Percentiles rank a stretch among this genome's conserved stretches.
These are phyloP conservation scores for Pichia sp. DNA, from an alignment of 1,139 yeast species.

Conservation along the genomic window DNA sequence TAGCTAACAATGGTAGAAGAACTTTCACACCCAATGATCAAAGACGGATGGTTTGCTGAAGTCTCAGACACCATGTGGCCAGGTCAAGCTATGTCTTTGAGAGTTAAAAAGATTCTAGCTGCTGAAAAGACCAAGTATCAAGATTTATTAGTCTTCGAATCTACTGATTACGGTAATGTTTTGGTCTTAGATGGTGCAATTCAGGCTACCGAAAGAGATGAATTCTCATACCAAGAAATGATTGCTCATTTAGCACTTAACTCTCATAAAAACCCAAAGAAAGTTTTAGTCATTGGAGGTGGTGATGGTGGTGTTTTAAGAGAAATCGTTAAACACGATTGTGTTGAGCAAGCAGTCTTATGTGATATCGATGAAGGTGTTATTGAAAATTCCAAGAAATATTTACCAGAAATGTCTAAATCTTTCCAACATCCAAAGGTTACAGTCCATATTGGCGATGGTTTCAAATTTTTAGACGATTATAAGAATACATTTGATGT, in stretches of 20 bases:
- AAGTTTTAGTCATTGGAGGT: conserved; percentile 83
- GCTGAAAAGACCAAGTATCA: conserved; percentile 74
- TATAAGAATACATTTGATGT: conserved; percentile 68
- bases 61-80: conserved; percentile 38
- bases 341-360: conserved; percentile 64
- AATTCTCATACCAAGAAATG: conserved; percentile 86
- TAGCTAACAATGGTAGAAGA: conserved; percentile 3
- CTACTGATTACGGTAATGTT: conserved; percentile 74
- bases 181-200: conserved; percentile 80
- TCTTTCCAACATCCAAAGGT: conserved; percentile 69
- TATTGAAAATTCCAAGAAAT: conserved; percentile 65
- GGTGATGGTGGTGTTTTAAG: conserved; percentile 93
- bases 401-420: conserved; percentile 73
- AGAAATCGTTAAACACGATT: conserved; percentile 72
- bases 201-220: conserved; percentile 86
- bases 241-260: conserved; percentile 74
- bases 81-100: conserved; percentile 87
- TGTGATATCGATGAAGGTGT: conserved; percentile 92
- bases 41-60: conserved; percentile 24
- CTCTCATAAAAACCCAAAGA: conserved; percentile 66
- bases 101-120: conserved; percentile 70
- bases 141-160: conserved; percentile 72
- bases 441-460: conserved; percentile 74
- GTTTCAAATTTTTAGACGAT: conserved; percentile 69
- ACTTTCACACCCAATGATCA: conserved; percentile 19